Base-by-base conservation (phyloP, 805 yeast species). In the Metschnikowia anglica region DNA sequence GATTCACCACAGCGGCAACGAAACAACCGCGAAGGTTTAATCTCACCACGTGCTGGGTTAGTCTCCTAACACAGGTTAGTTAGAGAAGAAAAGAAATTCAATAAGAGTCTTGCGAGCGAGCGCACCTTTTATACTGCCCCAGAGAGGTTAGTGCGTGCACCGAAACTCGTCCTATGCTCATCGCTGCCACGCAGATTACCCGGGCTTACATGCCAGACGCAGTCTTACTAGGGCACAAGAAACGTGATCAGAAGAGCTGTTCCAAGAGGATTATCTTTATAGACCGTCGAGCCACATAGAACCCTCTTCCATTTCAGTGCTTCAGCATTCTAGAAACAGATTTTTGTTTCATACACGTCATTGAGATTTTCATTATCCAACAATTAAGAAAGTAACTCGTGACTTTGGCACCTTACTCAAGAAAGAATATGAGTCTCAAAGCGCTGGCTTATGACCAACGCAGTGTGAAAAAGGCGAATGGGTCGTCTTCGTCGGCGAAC, bases 41-140 rank as follows among this genome's bases (percentile, higher is more conserved):
- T 49, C 51, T 46, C 31, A 13, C 36, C 42, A 38, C 51, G 56
- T 46, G 48, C 68, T 69, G 78, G 71, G 78, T 58, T 65, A 58
- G 60, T 60, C 54, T 66, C 65, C 65, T 58, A 68, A 65, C 83
- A 77, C 83, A 41, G 40, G 40, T 41, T 34, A 35, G 29, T 36
- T 21, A 19, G 15, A 8, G 27, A 30, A 29, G 25, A 30, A 17
- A n/a, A 31, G 17, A 16, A 31, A 35, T 15, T 4, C 3, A 3
- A 3, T 74, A 24, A 26, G 9, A 17, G 1, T 1, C 3, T 1
- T 17, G 36, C 32, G 42, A 24, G 15, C 35, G 12, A 19, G 16
- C 28, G 8, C 42, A 12, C 11, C 23, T 19, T 39, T 39, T 39
- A 39, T 39, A 39, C 35, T n/a, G 9, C 17, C 18, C 39, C 6